phyloP scores from a whole-genome alignment of 78 protist species.

The Speleostelium caveatum region DNA sequence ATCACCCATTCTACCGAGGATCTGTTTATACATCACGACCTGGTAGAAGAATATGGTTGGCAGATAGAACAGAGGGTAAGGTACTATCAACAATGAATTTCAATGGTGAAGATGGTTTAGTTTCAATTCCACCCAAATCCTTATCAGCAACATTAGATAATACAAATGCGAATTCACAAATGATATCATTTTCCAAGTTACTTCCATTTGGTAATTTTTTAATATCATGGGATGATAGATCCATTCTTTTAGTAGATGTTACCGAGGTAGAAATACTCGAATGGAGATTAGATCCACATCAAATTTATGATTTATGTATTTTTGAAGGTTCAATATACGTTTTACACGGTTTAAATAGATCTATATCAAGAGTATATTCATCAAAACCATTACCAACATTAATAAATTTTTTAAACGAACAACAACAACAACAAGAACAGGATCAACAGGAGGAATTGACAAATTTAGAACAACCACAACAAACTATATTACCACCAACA shows the following conservation, averaged over 20 bases:
- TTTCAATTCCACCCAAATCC: not conserved
- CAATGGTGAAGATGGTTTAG: conserved; percentile 20
- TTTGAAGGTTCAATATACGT: conserved; percentile 46
- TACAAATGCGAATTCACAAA: not conserved
- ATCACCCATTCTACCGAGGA: conserved; percentile 21
- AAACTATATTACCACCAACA: no score
- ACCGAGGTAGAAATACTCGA: conserved; percentile 64
- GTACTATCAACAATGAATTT: conserved; percentile 70
- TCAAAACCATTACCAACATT: conserved; percentile 29
- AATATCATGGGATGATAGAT: conserved; percentile 43
- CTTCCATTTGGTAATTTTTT: conserved; percentile 61
- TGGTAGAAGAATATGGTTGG: conserved; percentile 66
- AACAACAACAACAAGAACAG: not conserved
- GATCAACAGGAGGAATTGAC: not conserved
- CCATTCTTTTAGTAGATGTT: conserved; percentile 41
- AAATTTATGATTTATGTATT: conserved; percentile 34
- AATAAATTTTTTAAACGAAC: not conserved
- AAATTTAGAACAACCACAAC: not conserved
- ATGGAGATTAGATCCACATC: conserved; percentile 43
- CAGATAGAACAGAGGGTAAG: conserved; percentile 50
- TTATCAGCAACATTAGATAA: not conserved
- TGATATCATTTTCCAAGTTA: conserved; percentile 41
- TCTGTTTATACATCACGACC: conserved; percentile 64
- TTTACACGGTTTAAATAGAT: conserved; percentile 52
- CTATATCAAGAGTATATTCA: conserved; percentile 42